Evolutionary conservation across 148 eudicot genomes (phyloP).

Genomic region (Rhododendron ferrugineum): DNA sequence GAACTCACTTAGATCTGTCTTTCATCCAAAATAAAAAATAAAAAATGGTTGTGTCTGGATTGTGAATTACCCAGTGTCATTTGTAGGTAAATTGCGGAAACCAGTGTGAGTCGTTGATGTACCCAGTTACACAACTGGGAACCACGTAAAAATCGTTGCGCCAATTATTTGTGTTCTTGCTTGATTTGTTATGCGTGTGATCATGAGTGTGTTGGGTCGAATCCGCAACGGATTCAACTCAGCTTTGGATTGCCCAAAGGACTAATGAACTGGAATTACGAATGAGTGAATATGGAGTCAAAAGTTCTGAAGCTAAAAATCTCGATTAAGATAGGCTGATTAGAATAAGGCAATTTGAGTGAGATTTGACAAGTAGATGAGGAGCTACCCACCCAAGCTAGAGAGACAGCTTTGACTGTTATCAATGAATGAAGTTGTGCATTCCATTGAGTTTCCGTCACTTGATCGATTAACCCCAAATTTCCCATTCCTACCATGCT

Average conservation of each 20-base stretch:
- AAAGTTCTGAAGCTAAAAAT: too few relatives aligned
- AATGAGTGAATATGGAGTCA: too few relatives aligned
- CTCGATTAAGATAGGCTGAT: too few relatives aligned
- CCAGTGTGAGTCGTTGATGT: neutral
- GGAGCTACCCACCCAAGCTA: neutral
- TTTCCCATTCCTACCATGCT: neutral
- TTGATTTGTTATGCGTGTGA: neutral
- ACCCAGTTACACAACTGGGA: neutral
- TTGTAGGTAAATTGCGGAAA: neutral
- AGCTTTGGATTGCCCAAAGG: neutral
- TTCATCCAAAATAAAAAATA: neutral
- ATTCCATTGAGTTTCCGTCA: neutral
- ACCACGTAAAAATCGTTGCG: neutral
- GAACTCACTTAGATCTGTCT: constrained; percentile 9
- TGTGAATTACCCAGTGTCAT: neutral
- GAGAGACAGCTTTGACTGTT: neutral
- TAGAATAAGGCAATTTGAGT: neutral
- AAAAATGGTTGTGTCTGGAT: neutral
- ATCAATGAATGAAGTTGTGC: neutral
- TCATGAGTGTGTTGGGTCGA: neutral
- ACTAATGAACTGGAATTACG: neutral
- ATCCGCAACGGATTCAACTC: neutral
- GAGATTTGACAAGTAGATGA: neutral
- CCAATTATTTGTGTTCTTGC: neutral
- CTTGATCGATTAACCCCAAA: neutral